These are phyloP conservation scores for Saccharomyces hybrid DNA, from an alignment of 1,139 yeast species.

Conservation along the genomic window DNA sequence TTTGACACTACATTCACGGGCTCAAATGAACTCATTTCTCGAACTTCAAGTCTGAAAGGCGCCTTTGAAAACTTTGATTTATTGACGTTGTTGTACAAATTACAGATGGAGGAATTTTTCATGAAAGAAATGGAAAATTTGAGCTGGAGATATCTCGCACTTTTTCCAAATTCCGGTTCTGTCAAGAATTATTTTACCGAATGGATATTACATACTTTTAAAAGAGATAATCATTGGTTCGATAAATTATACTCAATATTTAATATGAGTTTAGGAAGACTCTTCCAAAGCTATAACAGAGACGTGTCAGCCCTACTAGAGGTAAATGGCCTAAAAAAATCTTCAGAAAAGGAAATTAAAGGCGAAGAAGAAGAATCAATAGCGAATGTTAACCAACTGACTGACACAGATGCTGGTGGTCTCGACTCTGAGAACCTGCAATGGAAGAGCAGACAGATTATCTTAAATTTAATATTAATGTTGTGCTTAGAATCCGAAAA, in stretches of 20 bases:
- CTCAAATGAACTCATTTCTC: constrained; percentile 33
- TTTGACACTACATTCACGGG: constrained; percentile 21
- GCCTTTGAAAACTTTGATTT: constrained; percentile 33
- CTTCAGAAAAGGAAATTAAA: constrained; percentile 26
- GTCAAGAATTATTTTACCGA: constrained; percentile 23
- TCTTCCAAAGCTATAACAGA: constrained; percentile 28
- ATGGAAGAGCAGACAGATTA: constrained; percentile 30
- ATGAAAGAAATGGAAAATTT: constrained; percentile 31
- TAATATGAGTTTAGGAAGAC: constrained; percentile 30
- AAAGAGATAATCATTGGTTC: constrained; percentile 31
- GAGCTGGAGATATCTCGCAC: constrained; percentile 39
- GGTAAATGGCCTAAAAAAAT: constrained; percentile 18
- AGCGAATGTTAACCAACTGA: constrained; percentile 21
- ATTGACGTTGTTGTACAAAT: constrained; percentile 34
- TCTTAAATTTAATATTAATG: constrained; percentile 50
- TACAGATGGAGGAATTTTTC: constrained; percentile 29
- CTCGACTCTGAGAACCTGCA: constrained; percentile 13
- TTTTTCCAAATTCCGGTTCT: constrained; percentile 29
- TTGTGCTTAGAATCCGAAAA: constrained; percentile 40
- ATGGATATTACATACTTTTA: constrained; percentile 32
- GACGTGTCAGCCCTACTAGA: constrained; percentile 12
- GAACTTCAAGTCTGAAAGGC: constrained; percentile 32
- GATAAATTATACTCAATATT: constrained; percentile 34
- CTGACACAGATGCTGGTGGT: constrained; percentile 10
- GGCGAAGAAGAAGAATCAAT: constrained; percentile 43